Base-by-base conservation (phyloP, 164 flowering plant genomes). In the Chimonanthus salicifolius region DNA sequence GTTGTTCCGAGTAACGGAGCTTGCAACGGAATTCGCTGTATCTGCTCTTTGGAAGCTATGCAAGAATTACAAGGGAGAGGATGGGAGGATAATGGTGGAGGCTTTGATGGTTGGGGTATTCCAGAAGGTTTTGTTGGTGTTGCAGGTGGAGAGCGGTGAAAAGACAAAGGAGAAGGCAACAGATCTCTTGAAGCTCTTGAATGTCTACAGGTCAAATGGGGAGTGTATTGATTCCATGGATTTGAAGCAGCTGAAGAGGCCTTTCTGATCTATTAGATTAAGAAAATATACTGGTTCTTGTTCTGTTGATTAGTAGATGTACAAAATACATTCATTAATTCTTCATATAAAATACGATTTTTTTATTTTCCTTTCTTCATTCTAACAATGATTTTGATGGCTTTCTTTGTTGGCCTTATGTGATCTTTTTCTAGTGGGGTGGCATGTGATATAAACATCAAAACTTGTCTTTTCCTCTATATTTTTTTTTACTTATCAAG, bases 201-300 rank as follows among this genome's bases (percentile, higher is more conserved):
- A 92, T 81, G 54, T 58, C 58, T 72, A 86, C 18, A 84, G 86
- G 58, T 81, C 58, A 5, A 85, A 74, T 65, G 43, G 83, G 47
- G 94, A 88, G 51, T 94, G 98, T 65, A 77, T 87, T 71, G 94
- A 89, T 51, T 88, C 96, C 5, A 73, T 77, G 75, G 97, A 90
- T 78, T 91, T 89, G 75, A 91, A 86, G 85, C 69, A 88, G 50
- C 78, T 91, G 58, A 87, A 86, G 68, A 84, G 90, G 77, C 82
- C 89, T 10, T 83, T 87, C 80, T 90, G 78, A 74, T 62, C 10
- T 18, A 54, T 54, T 2, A 54, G 15, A 54, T 13, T 8, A n/a
- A 33, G 33, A 33, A 33, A 33, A 33, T 33, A 1, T 33, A 33
- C 33, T 33, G 33, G 33, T 33, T 33, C 33, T 33, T 33, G 33